Percentiles rank a stretch among this genome's conserved stretches.
Conservation (phyloP, 345 rosid species). For the Clausena lansium region DNA sequence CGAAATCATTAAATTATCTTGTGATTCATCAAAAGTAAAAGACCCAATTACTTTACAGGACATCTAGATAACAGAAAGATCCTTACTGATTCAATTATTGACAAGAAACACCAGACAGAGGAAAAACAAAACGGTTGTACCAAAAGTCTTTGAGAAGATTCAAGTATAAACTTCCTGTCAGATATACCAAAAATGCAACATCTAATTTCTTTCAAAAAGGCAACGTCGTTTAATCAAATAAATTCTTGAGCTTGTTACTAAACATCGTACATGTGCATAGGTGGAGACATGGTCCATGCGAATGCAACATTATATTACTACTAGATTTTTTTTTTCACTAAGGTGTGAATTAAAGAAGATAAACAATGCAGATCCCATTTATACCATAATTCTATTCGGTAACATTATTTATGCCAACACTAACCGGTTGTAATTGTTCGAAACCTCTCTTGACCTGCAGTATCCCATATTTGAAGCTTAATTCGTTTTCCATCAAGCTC, state of each 20-base stretch:
- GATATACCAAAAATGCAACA: neutral
- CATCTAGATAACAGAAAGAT: neutral
- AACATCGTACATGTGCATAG: neutral
- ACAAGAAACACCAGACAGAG: neutral
- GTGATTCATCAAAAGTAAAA: neutral
- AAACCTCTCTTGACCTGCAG: slow-evolving; percentile 83
- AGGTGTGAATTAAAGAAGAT: neutral
- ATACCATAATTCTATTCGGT: neutral
- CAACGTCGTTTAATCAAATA: neutral
- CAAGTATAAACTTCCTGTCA: neutral
- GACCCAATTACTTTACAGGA: neutral
- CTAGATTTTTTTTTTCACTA: neutral
- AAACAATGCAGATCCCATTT: neutral
- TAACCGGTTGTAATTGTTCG: slow-evolving; percentile 93
- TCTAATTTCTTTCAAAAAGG: neutral
- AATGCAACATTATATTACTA: neutral
- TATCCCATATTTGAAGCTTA: slow-evolving; percentile 97
- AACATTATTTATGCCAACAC: slow-evolving; percentile 3
- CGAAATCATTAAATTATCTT: neutral
- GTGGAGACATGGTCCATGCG: neutral
- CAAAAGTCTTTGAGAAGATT: neutral
- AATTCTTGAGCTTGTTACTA: neutral
- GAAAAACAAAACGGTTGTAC: neutral
- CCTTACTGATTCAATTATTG: neutral
- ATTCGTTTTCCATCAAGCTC: slow-evolving; percentile 95